Evolutionary conservation across 352 stramenopile genomes (phyloP), one percentile per base, ranked within the genome.

Genomic region (Thraustotheca clavata): DNA sequence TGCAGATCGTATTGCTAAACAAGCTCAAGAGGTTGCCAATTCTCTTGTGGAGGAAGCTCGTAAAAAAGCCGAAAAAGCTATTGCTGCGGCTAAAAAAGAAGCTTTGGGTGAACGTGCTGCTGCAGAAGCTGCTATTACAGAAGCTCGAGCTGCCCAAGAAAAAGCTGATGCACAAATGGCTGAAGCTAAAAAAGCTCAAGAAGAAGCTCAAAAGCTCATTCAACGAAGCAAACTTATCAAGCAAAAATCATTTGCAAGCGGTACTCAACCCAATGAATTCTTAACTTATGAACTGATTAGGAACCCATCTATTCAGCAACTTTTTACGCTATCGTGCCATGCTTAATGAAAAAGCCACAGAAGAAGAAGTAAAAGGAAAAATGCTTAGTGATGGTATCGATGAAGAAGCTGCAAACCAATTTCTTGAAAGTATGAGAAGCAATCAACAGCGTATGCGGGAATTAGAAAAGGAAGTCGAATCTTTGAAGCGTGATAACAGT

Each of bases 391-490:
- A 60, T 38, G 50, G 50, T 22, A 60, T 60, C 27, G 50, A 60
- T 38, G 50, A 60, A 3, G 50, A 60, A 29, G 26, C 29, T 2
- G 33, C 33, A n/a, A 60, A 43, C 14, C 50, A 60, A 20, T 60
- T 60, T 22, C 33, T 60, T 24, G 50, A 60, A 18, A 18, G n/a
- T 9, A 60, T 60, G 14, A 20, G 33, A n/a, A 38, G 33, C 50
- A 43, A 60, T 38, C 26, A 38, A 16, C 34, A 35, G 31, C 29
- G 33, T 22, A 60, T 60, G 50, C n/a, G 22, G 18, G 50, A 60
- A 38, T 38, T 60, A 6, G 50, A 60, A 38, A 34, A 73, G n/a
- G 74, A 80, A 52, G 24, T 74, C 1, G 27, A 73, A 0, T 43
- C 32, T 6, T 40, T 80, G 5, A 36, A 67, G 33, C 40, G 69